These are phyloP conservation scores for Beta macrorhiza DNA, from an alignment of 179 eudicot genomes.

Conservation along the genomic window DNA sequence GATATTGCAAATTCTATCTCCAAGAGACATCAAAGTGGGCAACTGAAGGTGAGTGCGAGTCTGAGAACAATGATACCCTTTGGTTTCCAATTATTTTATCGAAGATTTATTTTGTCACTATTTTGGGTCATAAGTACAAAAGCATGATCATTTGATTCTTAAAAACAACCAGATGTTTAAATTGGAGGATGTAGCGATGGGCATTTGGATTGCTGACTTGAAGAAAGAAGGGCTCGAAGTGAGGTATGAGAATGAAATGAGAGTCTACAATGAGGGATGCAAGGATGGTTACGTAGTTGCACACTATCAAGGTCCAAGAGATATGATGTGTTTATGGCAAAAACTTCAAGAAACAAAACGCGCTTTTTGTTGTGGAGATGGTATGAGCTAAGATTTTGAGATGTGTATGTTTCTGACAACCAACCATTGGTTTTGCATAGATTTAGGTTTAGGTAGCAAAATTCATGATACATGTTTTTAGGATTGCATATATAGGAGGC, in stretches of 20 bases:
- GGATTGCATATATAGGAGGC: slow-evolving; percentile 30
- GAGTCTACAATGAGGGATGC: slow-evolving; percentile 70
- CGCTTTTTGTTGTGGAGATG: slow-evolving; percentile 63
- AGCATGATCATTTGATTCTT: neutral
- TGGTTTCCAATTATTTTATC: neutral
- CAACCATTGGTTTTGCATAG: slow-evolving; percentile 13
- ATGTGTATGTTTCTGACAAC: neutral
- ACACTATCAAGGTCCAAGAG: slow-evolving; percentile 88
- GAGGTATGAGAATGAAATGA: slow-evolving; percentile 59
- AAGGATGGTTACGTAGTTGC: slow-evolving; percentile 76
- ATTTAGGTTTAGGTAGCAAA: slow-evolving; percentile 19
- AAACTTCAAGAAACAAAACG: slow-evolving; percentile 68
- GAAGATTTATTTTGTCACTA: neutral
- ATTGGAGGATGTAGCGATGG: slow-evolving; percentile 98
- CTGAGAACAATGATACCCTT: neutral
- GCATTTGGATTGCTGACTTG: slow-evolving; percentile 83
- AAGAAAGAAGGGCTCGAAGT: slow-evolving; percentile 65
- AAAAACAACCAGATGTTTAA: slow-evolving; percentile 70
- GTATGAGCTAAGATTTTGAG: slow-evolving; percentile 14
- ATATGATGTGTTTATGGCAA: slow-evolving; percentile 91
- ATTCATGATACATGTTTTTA: slow-evolving; percentile 11
- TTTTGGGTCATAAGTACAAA: neutral
- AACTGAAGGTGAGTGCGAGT: slow-evolving; percentile 54
- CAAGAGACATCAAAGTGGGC: slow-evolving; percentile 54
- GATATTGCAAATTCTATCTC: slow-evolving; percentile 69